phyloP scores from a whole-genome alignment of 495 filamentous ascomycete species.

The Neurospora sp. region DNA sequence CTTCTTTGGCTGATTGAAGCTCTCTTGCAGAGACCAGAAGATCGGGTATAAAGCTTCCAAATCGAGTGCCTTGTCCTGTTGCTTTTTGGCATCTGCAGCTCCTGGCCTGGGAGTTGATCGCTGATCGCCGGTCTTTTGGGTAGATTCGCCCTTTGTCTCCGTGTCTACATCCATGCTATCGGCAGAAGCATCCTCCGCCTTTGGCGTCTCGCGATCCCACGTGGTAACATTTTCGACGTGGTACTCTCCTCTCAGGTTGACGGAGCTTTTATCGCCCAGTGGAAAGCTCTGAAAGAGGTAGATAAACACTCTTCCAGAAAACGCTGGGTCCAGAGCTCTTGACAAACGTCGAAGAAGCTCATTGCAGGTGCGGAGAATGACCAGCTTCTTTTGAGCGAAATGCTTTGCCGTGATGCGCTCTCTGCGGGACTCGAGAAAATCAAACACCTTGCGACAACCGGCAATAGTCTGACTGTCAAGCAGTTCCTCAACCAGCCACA shows the following conservation, averaged over 20 bases:
- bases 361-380: slow-evolving; percentile 88
- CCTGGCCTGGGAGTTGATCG: slow-evolving; percentile 37
- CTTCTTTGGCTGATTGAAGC: slow-evolving; percentile 80
- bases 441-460: slow-evolving; percentile 81
- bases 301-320: slow-evolving; percentile 93
- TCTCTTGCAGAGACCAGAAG: slow-evolving; percentile 87
- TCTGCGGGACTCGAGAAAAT: slow-evolving; percentile 85
- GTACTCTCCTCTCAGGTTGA: slow-evolving; percentile 93
- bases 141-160: slow-evolving; percentile 18
- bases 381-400: slow-evolving; percentile 71
- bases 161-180: slow-evolving; percentile 53
- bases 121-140: slow-evolving; percentile 26
- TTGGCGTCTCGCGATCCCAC: slow-evolving; percentile 50
- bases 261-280: slow-evolving; percentile 88
- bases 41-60: slow-evolving; percentile 72
- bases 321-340: slow-evolving; percentile 89
- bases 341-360: slow-evolving; percentile 86
- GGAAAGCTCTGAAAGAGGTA: slow-evolving; percentile 97
- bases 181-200: slow-evolving; percentile 38
- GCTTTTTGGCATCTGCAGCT: slow-evolving; percentile 23
- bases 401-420: slow-evolving; percentile 79
- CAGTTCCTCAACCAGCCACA: slow-evolving; percentile 88
- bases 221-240: slow-evolving; percentile 91
- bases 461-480: slow-evolving; percentile 91
- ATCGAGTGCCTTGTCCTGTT: slow-evolving; percentile 36